Base-by-base conservation (phyloP, 768 basidiomycete genomes). In the Auriscalpium vulgare region DNA sequence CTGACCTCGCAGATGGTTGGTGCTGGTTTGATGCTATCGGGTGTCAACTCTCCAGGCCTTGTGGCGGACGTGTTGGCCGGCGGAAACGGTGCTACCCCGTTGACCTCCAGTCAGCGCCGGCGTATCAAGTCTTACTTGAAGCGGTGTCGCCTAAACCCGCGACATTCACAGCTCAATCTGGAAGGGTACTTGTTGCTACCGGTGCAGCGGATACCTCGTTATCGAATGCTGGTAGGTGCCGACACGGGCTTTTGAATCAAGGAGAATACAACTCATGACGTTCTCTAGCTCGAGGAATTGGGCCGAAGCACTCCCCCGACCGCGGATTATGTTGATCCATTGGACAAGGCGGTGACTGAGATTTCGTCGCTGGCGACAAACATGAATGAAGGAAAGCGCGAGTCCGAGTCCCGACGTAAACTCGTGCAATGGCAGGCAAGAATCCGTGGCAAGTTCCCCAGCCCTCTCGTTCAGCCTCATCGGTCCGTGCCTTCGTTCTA, bases 341-440 rank as follows among this genome's bases (percentile, higher is more conserved):
- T 99, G 53, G 91, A 92, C 61, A 83, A 82, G 55, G 95, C 95
- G 7, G 71, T 97, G 46, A 75, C 83, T 17, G 91, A 95, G 71
- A 97, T 98, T 61, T 83, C 93, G 1, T 82, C 82, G 11, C 72
- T 98, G 50, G 94, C 97, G 3, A 91, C 83, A 50, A 89, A 90
- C 65, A 97, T 99, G 91, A 99, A 99, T 69, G 97, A 99, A 72
- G 92, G 93, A 59, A 98, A 97, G 69, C 84, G 97, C 2, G 95
- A 97, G 63, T 81, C 92, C 2, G 97, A 99, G 72, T 94, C 91
- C 1, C 79, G 97, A 19, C 80, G 86, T 47, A 90, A 92, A 66
- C 82, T 98, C 23, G 89, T 97, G 16, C 84, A 88, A 65, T 94
- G 90, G 91, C 92, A 94, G 71, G 66, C 84, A 37, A 79, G 91